Percentiles rank a stretch among this genome's conserved stretches.
Evolutionary conservation across 2,329 filamentous ascomycete genomes (phyloP).

Genomic region (Microthyrium microscopicum): DNA sequence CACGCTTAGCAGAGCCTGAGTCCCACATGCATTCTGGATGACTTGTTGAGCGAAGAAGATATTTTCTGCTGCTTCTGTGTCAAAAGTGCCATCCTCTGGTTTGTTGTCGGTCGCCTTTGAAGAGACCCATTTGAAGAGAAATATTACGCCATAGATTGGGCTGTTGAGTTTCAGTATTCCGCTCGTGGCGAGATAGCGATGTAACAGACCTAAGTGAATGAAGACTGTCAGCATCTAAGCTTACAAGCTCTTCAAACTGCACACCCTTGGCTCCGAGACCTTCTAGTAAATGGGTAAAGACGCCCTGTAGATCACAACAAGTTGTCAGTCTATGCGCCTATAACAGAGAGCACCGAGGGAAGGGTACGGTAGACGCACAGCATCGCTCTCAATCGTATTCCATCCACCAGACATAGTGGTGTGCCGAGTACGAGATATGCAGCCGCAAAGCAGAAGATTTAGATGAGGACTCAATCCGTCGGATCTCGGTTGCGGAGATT

Average conservation of each 20-base stretch:
- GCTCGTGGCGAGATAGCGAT: background rate
- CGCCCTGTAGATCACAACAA: slow-evolving; percentile 40
- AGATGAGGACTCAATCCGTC: too few relatives aligned
- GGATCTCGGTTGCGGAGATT: too few relatives aligned
- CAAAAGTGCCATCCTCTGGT: slow-evolving; percentile 69
- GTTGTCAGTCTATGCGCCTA: background rate
- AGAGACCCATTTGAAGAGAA: slow-evolving; percentile 92
- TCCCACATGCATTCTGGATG: slow-evolving; percentile 96
- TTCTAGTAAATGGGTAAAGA: slow-evolving; percentile 94
- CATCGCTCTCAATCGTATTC: slow-evolving; percentile 97
- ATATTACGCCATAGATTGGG: slow-evolving; percentile 88
- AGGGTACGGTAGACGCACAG: slow-evolving; percentile 41
- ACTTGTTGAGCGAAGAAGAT: slow-evolving; percentile 95
- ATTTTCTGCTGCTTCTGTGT: slow-evolving; percentile 53
- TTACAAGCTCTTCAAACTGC: slow-evolving; percentile 91
- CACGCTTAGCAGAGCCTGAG: slow-evolving; percentile 83
- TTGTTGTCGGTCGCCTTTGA: slow-evolving; percentile 46
- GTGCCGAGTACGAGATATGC: too few relatives aligned
- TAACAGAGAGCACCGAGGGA: background rate
- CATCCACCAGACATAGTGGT: slow-evolving; percentile 48
- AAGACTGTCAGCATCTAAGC: slow-evolving; percentile 63
- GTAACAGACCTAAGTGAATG: slow-evolving; percentile 35
- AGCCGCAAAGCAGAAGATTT: too few relatives aligned
- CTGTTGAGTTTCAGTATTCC: slow-evolving; percentile 21
- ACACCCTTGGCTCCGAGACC: slow-evolving; percentile 81